Conservation (phyloP, 306 rosid species). For the Lathyrus aphaca region DNA sequence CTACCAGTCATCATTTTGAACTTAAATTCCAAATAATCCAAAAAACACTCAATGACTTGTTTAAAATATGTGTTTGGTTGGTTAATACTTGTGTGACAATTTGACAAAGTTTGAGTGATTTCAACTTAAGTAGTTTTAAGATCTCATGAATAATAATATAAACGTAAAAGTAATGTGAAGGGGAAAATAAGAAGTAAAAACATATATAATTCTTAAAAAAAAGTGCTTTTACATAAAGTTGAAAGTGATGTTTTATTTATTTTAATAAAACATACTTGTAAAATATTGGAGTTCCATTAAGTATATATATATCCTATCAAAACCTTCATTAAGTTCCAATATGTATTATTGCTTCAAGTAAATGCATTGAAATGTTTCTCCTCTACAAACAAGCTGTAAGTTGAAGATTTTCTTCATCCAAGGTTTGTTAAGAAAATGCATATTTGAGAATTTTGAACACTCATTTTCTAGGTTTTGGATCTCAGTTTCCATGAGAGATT, state of each 20-base stretch:
- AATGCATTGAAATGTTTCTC: background rate
- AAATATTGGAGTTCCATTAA: conserved; percentile 1
- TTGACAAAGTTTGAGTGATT: conserved; percentile 22
- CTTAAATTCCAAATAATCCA: background rate
- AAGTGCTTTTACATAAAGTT: background rate
- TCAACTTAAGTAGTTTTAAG: conserved; percentile 18
- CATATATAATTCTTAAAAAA: background rate
- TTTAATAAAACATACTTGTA: background rate
- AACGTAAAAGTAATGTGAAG: background rate
- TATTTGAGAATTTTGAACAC: background rate
- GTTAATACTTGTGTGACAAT: background rate
- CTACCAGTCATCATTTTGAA: conserved; percentile 7
- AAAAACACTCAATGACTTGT: background rate
- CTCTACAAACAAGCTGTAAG: background rate
- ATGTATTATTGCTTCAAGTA: conserved; percentile 21
- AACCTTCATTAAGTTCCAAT: background rate
- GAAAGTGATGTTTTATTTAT: conserved; percentile 23
- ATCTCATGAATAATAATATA: background rate
- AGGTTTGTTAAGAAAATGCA: background rate
- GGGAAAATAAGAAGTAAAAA: background rate
- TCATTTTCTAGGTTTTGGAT: background rate
- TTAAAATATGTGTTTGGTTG: background rate
- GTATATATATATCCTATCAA: background rate
- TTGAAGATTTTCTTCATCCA: background rate
- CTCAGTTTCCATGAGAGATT: background rate